Evolutionary conservation across 2,329 filamentous ascomycete species (phyloP), one percentile per base, ranked within the genome.

Genomic region (Aureobasidium melanogenum): DNA sequence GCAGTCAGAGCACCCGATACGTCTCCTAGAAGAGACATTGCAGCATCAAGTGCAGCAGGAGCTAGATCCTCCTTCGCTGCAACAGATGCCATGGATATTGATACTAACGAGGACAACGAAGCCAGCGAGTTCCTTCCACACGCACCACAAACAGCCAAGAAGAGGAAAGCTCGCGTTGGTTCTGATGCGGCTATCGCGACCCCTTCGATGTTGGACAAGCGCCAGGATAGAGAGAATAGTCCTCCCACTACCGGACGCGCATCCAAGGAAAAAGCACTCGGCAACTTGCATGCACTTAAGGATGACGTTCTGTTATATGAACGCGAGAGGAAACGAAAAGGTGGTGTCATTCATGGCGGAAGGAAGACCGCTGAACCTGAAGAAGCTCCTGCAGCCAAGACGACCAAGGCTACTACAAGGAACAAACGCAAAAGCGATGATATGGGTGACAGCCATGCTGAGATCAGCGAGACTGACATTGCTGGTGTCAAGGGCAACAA

Each of bases 281-380:
- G 86, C 36, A 86, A 84, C 65, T 76, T 97, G 8, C 89, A 94
- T 59, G 82, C 84, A 38, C 79, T 93, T 62, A 91, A 89, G 0
- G 83, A 87, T 0, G 94, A 99, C 70, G 91, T 97, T 69, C 88
- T 87, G 2, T 78, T 95, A 34, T 99, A 94, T 69, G 88, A 97
- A 70, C 96, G 94, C 71, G 94, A 99, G 75, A 91, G 84, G 78
- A 97, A 96, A 76, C 85, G 94, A 22, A 83, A 82, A 48, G 85
- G 85, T 15, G 85, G 85, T 43, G 82, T 88, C 3, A 76, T 84
- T 12, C 82, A 86, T 65, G 84, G 84, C 30, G 80, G 82, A 15
- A 72, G 79, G 66, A 74, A 77, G 28, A 77, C 76, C 75, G 66
- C 81, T 76, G 70, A 77, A 73, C 57, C 66, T 22, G 67, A 66